Conservation (phyloP, 345 rosid species). For the Mallotus nudiflorus region DNA sequence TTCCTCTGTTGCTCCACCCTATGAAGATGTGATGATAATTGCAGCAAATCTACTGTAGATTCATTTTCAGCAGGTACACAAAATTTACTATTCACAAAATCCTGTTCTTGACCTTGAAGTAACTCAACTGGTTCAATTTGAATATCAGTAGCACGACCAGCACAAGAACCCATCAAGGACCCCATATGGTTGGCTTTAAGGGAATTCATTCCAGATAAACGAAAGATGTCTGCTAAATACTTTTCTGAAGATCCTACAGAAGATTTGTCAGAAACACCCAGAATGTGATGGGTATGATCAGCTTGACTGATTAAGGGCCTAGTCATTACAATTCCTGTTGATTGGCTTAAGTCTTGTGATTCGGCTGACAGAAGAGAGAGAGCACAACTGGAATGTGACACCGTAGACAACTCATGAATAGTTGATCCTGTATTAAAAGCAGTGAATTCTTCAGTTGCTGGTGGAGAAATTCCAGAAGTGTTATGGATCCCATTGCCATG, state of each 20-base stretch:
- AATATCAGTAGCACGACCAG: constrained; percentile 21
- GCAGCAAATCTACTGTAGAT: constrained; percentile 49
- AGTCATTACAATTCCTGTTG: constrained; percentile 38
- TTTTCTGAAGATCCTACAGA: constrained; percentile 14
- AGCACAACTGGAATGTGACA: constrained; percentile 66
- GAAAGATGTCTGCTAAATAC: constrained; percentile 12
- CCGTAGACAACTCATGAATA: constrained; percentile 44
- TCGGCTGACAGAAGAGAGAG: constrained; percentile 97
- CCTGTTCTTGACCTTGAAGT: constrained; percentile 26
- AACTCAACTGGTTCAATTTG: constrained; percentile 24
- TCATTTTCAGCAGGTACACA: constrained; percentile 30
- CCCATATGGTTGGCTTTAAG: constrained; percentile 12
- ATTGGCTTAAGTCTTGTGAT: constrained; percentile 45
- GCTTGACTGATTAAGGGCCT: constrained; percentile 38
- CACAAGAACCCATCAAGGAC: constrained; percentile 19
- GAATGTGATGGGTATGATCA: constrained; percentile 22
- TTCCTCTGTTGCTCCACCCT: constrained; percentile 52
- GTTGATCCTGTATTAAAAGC: constrained; percentile 33
- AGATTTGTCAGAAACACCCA: constrained; percentile 30
- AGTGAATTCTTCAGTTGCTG: constrained; percentile 23
- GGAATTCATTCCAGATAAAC: constrained; percentile 20
- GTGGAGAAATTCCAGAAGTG: constrained; percentile 26
- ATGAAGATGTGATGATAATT: constrained; percentile 53
- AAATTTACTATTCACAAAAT: constrained; percentile 29
- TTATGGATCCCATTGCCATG: constrained; percentile 29